phyloP scores from a whole-genome alignment of 2,329 filamentous ascomycete species.

The Xylaria hypoxylon region DNA sequence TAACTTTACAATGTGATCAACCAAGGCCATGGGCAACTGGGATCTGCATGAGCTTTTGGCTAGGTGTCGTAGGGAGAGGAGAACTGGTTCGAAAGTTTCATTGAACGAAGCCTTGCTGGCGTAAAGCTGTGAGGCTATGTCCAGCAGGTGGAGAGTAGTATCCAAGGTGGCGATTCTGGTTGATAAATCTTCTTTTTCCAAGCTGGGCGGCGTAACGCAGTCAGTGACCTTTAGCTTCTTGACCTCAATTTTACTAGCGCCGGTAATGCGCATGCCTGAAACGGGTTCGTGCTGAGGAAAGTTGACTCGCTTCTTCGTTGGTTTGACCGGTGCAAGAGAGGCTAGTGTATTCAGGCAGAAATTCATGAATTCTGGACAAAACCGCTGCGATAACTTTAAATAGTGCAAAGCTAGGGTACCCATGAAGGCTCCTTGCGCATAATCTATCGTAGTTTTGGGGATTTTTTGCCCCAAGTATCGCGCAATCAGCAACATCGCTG shows the following conservation, averaged over 20 bases:
- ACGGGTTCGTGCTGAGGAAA: conserved; percentile 73
- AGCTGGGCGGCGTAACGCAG: conserved; percentile 55
- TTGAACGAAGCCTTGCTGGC: conserved; percentile 76
- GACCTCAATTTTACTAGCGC: conserved; percentile 55
- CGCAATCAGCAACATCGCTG: conserved; percentile 85
- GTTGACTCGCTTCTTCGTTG: conserved; percentile 58
- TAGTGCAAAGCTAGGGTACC: conserved; percentile 84
- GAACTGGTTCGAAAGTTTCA: conserved; percentile 79
- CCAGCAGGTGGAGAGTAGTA: conserved; percentile 74
- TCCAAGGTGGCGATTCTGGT: conserved; percentile 68
- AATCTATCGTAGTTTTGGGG: conserved; percentile 72
- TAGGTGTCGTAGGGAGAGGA: conserved; percentile 71
- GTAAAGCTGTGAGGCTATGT: conserved; percentile 79
- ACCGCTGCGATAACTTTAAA: conserved; percentile 84
- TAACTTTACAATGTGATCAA: conserved; percentile 57
- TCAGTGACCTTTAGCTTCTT: conserved; percentile 71
- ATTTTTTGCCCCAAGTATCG: conserved; percentile 85
- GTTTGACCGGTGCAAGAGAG: conserved; percentile 69
- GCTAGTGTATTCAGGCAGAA: conserved; percentile 81
- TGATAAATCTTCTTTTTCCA: conserved; percentile 50
- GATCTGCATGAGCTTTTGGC: conserved; percentile 62
- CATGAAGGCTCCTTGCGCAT: conserved; percentile 81
- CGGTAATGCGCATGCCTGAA: conserved; percentile 62
- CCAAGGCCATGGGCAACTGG: conserved; percentile 61
- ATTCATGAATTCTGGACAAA: conserved; percentile 88